phyloP scores from a whole-genome alignment of 805 yeast genomes.

The Ogataea salicorniae region DNA sequence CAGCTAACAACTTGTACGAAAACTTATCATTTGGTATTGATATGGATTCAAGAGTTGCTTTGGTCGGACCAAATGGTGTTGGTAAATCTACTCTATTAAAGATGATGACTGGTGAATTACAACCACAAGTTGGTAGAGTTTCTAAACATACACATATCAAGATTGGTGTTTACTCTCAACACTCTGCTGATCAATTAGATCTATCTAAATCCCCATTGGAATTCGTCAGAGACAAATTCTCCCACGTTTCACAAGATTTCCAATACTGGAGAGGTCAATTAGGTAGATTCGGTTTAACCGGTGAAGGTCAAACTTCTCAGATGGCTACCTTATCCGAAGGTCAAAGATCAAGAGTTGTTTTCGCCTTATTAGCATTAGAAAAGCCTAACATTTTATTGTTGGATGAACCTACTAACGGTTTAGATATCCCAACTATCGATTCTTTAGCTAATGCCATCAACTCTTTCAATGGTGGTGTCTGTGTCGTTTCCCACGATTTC shows the following conservation, averaged over 20 bases:
- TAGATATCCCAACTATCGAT: conserved; percentile 97
- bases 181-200: conserved; percentile 97
- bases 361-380: conserved; percentile 92
- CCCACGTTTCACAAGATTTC: conserved; percentile 90
- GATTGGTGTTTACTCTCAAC: conserved; percentile 98
- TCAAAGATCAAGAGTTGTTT: conserved; percentile 98
- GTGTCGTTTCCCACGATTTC: conserved; percentile 98
- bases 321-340: conserved; percentile 99
- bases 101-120: conserved; percentile 91
- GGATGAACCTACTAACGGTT: conserved; percentile 99
- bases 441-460: conserved; percentile 96
- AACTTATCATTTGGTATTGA: conserved; percentile 95
- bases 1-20: conserved; percentile 85
- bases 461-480: conserved; percentile 95
- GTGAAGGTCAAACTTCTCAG: conserved; percentile 97
- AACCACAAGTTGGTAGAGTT: conserved; percentile 90
- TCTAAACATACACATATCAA: conserved; percentile 96
- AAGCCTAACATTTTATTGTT: conserved; percentile 88
- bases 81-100: conserved; percentile 96
- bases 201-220: conserved; percentile 92
- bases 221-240: conserved; percentile 92
- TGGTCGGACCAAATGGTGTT: conserved; percentile 98
- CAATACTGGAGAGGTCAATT: conserved; percentile 98
- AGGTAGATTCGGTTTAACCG: conserved; percentile 97
- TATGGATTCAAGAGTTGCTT: conserved; percentile 97